Evolutionary conservation across 2,329 filamentous ascomycete species (phyloP).

Genomic region (Aspergillus cejpii): DNA sequence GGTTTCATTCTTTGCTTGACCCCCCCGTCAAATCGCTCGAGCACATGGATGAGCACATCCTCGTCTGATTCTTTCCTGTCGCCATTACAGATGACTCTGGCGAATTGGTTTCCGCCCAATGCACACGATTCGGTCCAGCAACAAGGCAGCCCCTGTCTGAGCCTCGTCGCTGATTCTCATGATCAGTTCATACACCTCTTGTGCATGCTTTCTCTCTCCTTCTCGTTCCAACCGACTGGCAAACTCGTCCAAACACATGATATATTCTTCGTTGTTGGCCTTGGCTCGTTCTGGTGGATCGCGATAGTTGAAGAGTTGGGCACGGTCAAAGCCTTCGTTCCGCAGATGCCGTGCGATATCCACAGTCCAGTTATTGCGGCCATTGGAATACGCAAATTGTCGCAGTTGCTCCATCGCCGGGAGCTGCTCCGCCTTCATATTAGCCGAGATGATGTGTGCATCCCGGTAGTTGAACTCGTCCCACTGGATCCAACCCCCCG

Average conservation of each 20-base stretch:
- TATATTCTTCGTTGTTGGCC: not conserved
- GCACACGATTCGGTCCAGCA: not conserved
- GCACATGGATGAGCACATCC: too few species aligned
- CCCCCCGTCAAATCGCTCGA: too few species aligned
- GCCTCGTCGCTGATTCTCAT: not conserved
- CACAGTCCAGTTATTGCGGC: slow-evolving; percentile 5
- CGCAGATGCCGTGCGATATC: not conserved
- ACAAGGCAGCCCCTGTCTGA: not conserved
- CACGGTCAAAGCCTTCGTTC: not conserved
- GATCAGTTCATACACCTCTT: not conserved
- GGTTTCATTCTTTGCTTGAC: too few species aligned
- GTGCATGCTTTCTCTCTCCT: not conserved
- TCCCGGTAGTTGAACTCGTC: slow-evolving; percentile 3
- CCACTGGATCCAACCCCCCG: slow-evolving; percentile 9
- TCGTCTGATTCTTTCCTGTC: too few species aligned
- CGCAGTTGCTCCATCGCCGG: slow-evolving; percentile 1
- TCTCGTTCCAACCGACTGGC: not conserved
- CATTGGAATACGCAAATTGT: slow-evolving; percentile 1
- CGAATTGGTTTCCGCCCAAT: not conserved
- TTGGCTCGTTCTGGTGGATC: not conserved
- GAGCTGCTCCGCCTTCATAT: not conserved
- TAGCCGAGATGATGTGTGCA: not conserved
- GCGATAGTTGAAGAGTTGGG: not conserved
- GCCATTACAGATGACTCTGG: not conserved
- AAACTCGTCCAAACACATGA: slow-evolving; percentile 2